Base-by-base conservation (phyloP, 2,329 filamentous ascomycete species). In the Fusarium mexicanum region DNA sequence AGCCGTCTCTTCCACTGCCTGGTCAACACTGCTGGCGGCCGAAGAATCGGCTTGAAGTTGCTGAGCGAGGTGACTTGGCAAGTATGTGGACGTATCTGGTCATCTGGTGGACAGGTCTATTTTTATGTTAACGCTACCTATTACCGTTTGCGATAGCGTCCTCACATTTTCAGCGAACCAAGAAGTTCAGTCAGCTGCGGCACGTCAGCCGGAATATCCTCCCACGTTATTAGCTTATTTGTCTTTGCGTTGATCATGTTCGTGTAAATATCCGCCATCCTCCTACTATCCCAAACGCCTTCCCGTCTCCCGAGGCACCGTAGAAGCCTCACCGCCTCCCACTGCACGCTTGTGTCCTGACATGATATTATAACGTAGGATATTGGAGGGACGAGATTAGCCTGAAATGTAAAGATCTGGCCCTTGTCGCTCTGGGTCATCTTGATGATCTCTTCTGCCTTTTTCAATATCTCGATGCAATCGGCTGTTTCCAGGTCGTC, bases 211-310 rank as follows among this genome's bases (percentile, higher is more conserved):
- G 67, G 67, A 17, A 70, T 41, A 1, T 65, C 53, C 11, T 70
- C 59, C 67, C 67, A 70, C 1, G 59, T 43, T 4, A 70, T 6
- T 3, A 70, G 29, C 11, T 26, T 59, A 0, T 48, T 69, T 2
- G 24, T 8, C 6, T 50, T 70, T 2, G 67, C 67, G n/a, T 20
- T 70, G 2, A 70, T 70, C 66, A 70, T 70, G 0, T 44, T 18
- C 7, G 61, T 47, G 10, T 72, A 72, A 1, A 72, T 38, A 4
- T 69, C 60, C 3, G 70, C 70, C 44, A 72, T 44, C 26, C 41
- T 64, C 7, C n/a, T 53, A 16, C 70, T 72, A 29, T 72, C 70
- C 69, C 70, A 72, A n/a, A 72, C 44, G 2, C 69, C 70, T 1
- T 72, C 70, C 10, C 54, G 47, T 35, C 70, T 46, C 3, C 46